Conservation (phyloP, 1,284 basidiomycete species). For the Irpex sp. region DNA sequence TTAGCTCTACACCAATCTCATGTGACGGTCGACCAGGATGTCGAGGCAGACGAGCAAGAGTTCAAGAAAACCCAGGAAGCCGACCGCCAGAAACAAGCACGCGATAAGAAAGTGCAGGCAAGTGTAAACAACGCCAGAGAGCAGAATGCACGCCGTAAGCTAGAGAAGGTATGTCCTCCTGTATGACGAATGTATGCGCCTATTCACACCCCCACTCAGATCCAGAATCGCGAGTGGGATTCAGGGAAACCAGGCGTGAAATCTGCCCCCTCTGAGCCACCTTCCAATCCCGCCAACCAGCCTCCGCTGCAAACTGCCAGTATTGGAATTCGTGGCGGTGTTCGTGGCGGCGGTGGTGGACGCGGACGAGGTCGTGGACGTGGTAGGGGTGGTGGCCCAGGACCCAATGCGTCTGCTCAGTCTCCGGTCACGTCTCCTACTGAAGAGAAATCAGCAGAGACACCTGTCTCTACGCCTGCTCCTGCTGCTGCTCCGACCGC, state of each 20-base stretch:
- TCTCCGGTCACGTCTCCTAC: neutral
- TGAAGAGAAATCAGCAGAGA: neutral
- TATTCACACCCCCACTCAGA: conserved; percentile 17
- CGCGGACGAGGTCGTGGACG: conserved; percentile 25
- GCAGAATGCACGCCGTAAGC: conserved; percentile 71
- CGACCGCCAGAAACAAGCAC: conserved; percentile 51
- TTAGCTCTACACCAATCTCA: neutral
- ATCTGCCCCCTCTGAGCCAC: conserved; percentile 17
- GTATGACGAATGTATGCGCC: too few species aligned
- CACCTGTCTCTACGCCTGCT: neutral
- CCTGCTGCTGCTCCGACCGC: neutral
- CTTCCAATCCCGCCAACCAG: conserved; percentile 14
- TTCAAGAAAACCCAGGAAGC: conserved; percentile 64
- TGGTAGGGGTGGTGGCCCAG: conserved; percentile 17
- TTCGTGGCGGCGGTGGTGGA: conserved; percentile 23
- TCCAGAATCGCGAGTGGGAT: conserved; percentile 77
- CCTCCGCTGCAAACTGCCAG: conserved; percentile 15
- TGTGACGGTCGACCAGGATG: conserved; percentile 43
- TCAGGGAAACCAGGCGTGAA: conserved; percentile 57
- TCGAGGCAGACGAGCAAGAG: conserved; percentile 74
- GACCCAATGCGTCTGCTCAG: neutral
- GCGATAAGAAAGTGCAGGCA: conserved; percentile 62
- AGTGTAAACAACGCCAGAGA: conserved; percentile 64
- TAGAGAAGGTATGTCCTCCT: conserved; percentile 49
- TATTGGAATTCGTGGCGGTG: conserved; percentile 25